phyloP scores from a whole-genome alignment of 805 yeast genomes.

The Cyberlindnera americana region DNA sequence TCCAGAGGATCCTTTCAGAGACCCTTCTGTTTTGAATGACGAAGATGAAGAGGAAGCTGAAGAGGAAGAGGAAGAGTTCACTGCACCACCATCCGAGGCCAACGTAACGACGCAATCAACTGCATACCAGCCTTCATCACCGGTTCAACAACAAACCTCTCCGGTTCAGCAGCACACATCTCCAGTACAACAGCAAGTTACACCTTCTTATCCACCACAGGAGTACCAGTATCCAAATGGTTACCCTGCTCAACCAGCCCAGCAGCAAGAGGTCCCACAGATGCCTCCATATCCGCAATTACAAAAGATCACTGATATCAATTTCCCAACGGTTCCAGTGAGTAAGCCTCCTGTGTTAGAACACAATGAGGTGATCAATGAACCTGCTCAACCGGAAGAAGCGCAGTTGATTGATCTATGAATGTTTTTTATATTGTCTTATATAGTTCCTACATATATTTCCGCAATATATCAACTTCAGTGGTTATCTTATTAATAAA shows the following conservation, averaged over 20 bases:
- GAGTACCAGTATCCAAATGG: slow-evolving; percentile 8
- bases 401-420: slow-evolving; percentile 29
- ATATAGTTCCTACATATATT: no score
- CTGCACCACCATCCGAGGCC: slow-evolving; percentile 19
- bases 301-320: slow-evolving; percentile 31
- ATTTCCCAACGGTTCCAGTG: slow-evolving; percentile 41
- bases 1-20: slow-evolving; percentile 14
- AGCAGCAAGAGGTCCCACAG: slow-evolving; percentile 1
- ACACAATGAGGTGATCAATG: slow-evolving; percentile 6
- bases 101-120: not conserved
- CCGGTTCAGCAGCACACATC: slow-evolving; percentile 1
- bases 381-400: slow-evolving; percentile 21
- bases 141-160: slow-evolving; percentile 1
- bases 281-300: slow-evolving; percentile 12
- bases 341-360: slow-evolving; percentile 22
- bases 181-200: slow-evolving; percentile 12
- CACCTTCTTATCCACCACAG: slow-evolving; percentile 11
- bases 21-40: slow-evolving; percentile 6
- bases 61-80: slow-evolving; percentile 22
- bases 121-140: slow-evolving; percentile 2
- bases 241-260: slow-evolving; percentile 6
- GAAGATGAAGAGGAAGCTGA: slow-evolving; percentile 11
- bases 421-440: no score
- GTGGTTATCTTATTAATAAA: no score
- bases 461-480: no score